Evolutionary conservation across 192 early-diverging fungal species (phyloP), one percentile per base, ranked within the genome.

Genomic region (Backusella macrospora): DNA sequence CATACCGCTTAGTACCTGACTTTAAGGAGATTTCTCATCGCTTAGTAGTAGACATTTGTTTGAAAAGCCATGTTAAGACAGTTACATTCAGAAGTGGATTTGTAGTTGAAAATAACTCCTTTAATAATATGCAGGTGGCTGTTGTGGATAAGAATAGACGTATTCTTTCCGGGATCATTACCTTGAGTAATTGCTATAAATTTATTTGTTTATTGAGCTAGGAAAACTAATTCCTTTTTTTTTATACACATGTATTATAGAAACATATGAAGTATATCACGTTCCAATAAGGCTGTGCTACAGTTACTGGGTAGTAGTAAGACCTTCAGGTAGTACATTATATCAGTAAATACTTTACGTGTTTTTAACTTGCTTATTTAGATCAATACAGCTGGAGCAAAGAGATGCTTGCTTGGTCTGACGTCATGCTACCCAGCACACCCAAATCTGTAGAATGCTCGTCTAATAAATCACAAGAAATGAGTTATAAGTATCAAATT

Each of bases 41-140:
- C 0, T 74, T 96, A 15, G 88, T 93, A 0, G 92, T 93, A 13
- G 94, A 95, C 7, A 91, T 96, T 47, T 75, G 78, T 45, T 76
- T 96, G 23, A 81, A 90, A 44, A 84, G 92, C 42, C 87, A 93
- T 52, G 86, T 94, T 43, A 96, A 96, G 83, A 77, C 84, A 48
- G 93, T 96, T 1, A 92, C 89, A 3, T 86, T 96, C 73, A 87
- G 90, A 23, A 93, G 92, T 16, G 82, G 90, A 0, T 78, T 92
- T 4, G 83, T 88, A 0, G 62, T 95, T 2, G 81, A 86, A 38
- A 96, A 96, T 82, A 72, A 74, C 26, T 91, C 92, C 12, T 75
- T 76, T 23, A 71, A 88, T 15, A 68, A 81, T 4, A 74, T 96
- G 49, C 86, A 95, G 55, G 79, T 92, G 0, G 83, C 85, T 26